Percentiles rank a stretch among this genome's conserved stretches.
These are phyloP conservation scores for Wickerhamomyces kurtzmanii DNA, from an alignment of 805 yeast genomes.

Conservation along the genomic window DNA sequence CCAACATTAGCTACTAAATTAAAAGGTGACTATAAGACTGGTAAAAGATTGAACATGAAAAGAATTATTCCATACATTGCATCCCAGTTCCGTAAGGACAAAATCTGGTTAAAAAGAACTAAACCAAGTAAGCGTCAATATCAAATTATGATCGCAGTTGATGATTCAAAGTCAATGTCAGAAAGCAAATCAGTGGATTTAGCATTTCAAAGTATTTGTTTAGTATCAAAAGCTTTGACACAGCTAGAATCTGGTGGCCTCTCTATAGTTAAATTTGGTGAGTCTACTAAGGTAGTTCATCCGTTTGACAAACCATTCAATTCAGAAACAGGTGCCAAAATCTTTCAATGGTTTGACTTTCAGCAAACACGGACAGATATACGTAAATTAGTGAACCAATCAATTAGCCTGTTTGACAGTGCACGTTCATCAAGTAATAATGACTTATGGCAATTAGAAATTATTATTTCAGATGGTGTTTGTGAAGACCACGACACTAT, in stretches of 20 bases:
- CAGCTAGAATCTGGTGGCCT: conserved; percentile 92
- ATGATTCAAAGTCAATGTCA: conserved; percentile 95
- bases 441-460: conserved; percentile 90
- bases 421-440: conserved; percentile 35
- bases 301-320: conserved; percentile 82
- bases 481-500: conserved; percentile 89
- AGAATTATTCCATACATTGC: conserved; percentile 97
- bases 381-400: conserved; percentile 56
- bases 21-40: conserved; percentile 93
- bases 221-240: conserved; percentile 88
- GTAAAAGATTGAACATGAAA: conserved; percentile 95
- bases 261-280: conserved; percentile 87
- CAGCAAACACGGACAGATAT: conserved; percentile 84
- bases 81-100: conserved; percentile 92
- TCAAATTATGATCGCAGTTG: conserved; percentile 95
- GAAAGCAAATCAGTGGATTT: conserved; percentile 84
- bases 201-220: conserved; percentile 90
- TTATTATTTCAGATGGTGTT: conserved; percentile 91
- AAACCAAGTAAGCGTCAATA: conserved; percentile 96
- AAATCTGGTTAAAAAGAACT: conserved; percentile 95
- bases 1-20: conserved; percentile 95
- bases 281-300: conserved; percentile 73
- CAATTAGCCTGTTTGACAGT: conserved; percentile 61
- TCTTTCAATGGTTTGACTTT: conserved; percentile 85
- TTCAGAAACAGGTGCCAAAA: conserved; percentile 71